A percentile compares a stretch with the other conserved stretches of the same genome.
Evolutionary conservation across 495 filamentous ascomycete genomes (phyloP).

Genomic region (Penicillium mononematosum): DNA sequence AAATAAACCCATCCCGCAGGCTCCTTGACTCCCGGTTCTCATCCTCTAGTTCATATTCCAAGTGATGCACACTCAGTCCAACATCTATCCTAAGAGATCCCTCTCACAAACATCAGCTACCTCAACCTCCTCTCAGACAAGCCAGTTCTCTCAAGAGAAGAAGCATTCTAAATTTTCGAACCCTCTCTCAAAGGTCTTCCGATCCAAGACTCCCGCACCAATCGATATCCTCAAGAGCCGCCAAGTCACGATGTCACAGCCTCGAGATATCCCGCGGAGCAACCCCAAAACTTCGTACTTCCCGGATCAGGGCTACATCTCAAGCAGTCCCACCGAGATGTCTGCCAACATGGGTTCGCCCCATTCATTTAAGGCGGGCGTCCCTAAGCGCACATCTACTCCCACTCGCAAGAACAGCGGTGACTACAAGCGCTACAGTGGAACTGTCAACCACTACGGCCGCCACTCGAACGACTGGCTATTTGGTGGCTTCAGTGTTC

Average conservation of each 20-base stretch:
- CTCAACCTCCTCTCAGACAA: constrained; percentile 23
- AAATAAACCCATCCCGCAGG: constrained; percentile 14
- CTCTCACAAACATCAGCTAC: constrained; percentile 28
- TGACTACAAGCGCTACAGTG: constrained; percentile 42
- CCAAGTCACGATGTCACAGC: constrained; percentile 17
- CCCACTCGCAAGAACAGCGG: constrained; percentile 31
- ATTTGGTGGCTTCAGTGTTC: constrained; percentile 49
- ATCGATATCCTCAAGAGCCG: constrained; percentile 19
- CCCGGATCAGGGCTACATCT: constrained; percentile 15
- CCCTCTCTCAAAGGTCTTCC: constrained; percentile 20
- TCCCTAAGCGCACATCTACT: constrained; percentile 21
- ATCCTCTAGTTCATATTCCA: constrained; percentile 1
- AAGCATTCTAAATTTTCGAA: constrained; percentile 11
- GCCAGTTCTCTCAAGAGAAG: constrained; percentile 22
- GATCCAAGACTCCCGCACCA: constrained; percentile 24
- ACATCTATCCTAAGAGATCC: constrained; percentile 20
- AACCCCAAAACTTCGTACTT: constrained; percentile 20
- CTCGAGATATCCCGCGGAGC: constrained; percentile 28
- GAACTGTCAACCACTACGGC: constrained; percentile 46
- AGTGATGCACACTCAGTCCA: constrained; percentile 27
- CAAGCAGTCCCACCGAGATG: constrained; percentile 25
- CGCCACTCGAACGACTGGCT: constrained; percentile 52
- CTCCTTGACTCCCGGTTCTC: background rate
- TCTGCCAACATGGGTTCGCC: constrained; percentile 20
- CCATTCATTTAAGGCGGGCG: constrained; percentile 20